Base-by-base conservation (phyloP, 1,284 basidiomycete genomes). In the Veloboletus limbatus region DNA sequence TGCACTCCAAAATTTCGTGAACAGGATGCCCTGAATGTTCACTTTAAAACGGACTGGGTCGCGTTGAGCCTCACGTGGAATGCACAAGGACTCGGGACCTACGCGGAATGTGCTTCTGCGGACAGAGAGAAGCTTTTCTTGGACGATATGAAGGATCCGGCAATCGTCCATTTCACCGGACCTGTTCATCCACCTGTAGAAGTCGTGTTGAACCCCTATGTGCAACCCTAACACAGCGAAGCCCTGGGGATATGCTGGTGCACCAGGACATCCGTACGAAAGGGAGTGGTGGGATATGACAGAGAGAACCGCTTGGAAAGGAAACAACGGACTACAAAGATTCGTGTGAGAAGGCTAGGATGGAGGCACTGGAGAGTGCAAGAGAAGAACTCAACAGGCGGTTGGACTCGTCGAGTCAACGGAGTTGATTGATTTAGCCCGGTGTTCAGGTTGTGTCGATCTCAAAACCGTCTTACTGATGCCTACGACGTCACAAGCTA, bases 121-220 rank as follows among this genome's bases (percentile, higher is more conserved):
- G 74, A 77, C 22, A 65, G 75, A 37, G 59, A 62, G 3, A 36
- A 32, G 13, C 53, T 74, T 24, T 47, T 58, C 16, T 49, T 74
- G 32, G 52, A 56, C 10, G 60, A 60, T 14, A 70, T 75, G 70
- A 46, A 56, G n/a, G 56, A 74, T 30, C 72, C 77, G 0, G 55
- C 51, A 8, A 73, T 82, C 49, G 74, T 81, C 8, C 80, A 81
- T 53, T 82, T 81, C 61, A 79, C 78, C 1, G 79, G 79, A 1
- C 72, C 78, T 1, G 65, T 79, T 16, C 66, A 79, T 56, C 78
- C 78, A 1, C 53, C 58, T 4, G 44, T 79, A 49, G 69, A 61
- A 6, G 59, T 67, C 9, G 69, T 78, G 4, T 53, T 81, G 52
- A 78, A 79, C 54, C 74, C 75, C 1, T 76, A 69, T 50, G 69